Base-by-base conservation (phyloP, 2,329 filamentous ascomycete species). In the Taxawa tesnikishii region DNA sequence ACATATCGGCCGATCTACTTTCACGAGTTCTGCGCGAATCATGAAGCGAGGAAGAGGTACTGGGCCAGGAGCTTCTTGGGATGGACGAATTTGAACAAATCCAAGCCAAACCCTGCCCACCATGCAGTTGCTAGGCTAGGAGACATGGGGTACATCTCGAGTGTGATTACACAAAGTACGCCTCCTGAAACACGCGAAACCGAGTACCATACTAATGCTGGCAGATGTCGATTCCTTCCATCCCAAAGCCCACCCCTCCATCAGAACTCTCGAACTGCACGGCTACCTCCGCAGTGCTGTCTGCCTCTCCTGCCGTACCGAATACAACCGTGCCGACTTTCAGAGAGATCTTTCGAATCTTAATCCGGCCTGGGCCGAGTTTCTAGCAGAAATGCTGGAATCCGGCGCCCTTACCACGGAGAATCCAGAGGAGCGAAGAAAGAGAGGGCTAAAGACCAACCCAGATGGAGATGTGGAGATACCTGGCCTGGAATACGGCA, bases 61-160 rank as follows among this genome's bases (percentile, higher is more conserved):
- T 98, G 90, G 90, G 88, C 90, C 1, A 66, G 90, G 29, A 93
- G 83, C 50, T 98, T 93, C 55, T 62, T 98, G 13, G 90, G 90
- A 23, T 96, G 87, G 87, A 77, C 83, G 4, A 84, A 74, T 27
- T 62, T 96, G 43, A 63, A 80, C 48, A 78, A 74, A 39, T 83
- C 84, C n/a, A 63, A 62, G 36, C 87, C 88, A 9, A 96, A 96
- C 50, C 60, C 64, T 3, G 77, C 76, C 2, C 90, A 98, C 59
- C 67, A 72, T 51, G 84, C 87, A 2, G 71, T 96, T 35, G 68
- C 72, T 32, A 68, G 79, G 41, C 62, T 96, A 21, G 81, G 74
- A 3, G 57, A 68, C 4, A 61, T 90, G 43, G 87, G 85, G 3
- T 58, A 85, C 30, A 64, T 94, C 26, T 71, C 69, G 36, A 73